Evolutionary conservation across 2,329 filamentous ascomycete species (phyloP), one percentile per base, ranked within the genome.

Genomic region (Exserohilum rostratum): DNA sequence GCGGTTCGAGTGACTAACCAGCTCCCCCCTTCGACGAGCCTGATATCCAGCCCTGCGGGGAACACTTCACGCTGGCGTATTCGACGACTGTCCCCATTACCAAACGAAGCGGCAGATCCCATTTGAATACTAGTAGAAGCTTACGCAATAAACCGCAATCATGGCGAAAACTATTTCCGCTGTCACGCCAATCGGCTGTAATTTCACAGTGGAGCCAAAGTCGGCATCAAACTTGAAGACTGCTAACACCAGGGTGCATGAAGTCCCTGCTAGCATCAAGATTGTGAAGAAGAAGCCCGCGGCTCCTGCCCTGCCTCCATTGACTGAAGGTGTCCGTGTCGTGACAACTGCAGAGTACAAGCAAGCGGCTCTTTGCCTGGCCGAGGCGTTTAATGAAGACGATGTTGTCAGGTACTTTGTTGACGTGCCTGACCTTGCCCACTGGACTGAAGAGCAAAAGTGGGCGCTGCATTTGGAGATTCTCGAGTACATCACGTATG

Each of bases 381-480:
- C 90, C 42, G 86, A 91, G 71, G 88, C 90, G 60, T 95, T 96
- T 78, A 87, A 84, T 53, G 80, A 86, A 57, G 90, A 95, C 73
- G 85, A 90, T 54, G 83, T 91, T 59, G 86, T 87, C 58, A 82
- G 84, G 72, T 95, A 93, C 77, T 86, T 91, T 67, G 80, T 93
- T 66, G 85, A 90, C 68, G 85, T 87, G 40, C 85, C 88, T 55
- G 89, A 91, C 71, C 84, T 85, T 76, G 80, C 80, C 58, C 74
- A 81, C 58, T 84, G 83, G 76, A 82, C 85, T 43, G 81, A 85
- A 67, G 85, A 90, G 73, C 80, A 86, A 70, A 88, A 87, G 70
- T 95, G 89, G 87, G 84, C 86, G 62, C 80, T 95, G 40, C 90
- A 95, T 74, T 82, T 89, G 62, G 84, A 88, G 70, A 88, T 92